Conservation (phyloP, 352 stramenopile genomes). For the Pythium apleroticum region DNA sequence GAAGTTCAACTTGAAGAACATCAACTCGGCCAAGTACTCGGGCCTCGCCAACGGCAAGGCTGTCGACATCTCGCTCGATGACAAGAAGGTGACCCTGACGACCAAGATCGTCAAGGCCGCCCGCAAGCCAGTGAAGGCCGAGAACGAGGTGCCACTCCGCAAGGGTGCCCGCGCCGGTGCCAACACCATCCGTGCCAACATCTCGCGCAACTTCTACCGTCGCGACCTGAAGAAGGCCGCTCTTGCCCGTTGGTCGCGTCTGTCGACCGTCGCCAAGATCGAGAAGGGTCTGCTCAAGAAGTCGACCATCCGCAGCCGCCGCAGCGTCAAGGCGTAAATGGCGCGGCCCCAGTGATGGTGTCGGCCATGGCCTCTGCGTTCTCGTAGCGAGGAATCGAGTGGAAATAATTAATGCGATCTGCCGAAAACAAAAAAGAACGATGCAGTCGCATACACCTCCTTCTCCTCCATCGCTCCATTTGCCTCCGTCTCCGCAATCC, state of each 20-base stretch:
- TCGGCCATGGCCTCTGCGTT: constrained; percentile 6
- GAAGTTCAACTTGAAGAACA: constrained; percentile 95
- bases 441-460: neutral
- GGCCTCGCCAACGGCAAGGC: constrained; percentile 93
- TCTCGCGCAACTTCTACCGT: constrained; percentile 88
- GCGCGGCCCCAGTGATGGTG: constrained; percentile 3
- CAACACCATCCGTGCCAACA: constrained; percentile 88
- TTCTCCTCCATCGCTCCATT: neutral
- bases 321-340: constrained; percentile 73
- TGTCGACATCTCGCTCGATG: constrained; percentile 87
- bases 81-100: constrained; percentile 86
- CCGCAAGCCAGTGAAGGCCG: constrained; percentile 70
- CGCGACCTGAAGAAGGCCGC: constrained; percentile 85
- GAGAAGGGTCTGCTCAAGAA: constrained; percentile 87
- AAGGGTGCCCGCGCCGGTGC: constrained; percentile 81
- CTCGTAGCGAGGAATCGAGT: constrained; percentile 27
- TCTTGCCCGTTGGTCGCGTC: constrained; percentile 82
- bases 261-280: constrained; percentile 86
- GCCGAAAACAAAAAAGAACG: constrained; percentile 20
- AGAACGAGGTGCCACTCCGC: constrained; percentile 75
- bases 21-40: constrained; percentile 97
- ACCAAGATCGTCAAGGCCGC: constrained; percentile 79
- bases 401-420: constrained; percentile 37
- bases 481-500: neutral
- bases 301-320: constrained; percentile 81